Percentiles rank a stretch among this genome's conserved stretches.
phyloP scores from a whole-genome alignment of 371 early-diverging fungal genomes.

The Mucor ambiguus region DNA sequence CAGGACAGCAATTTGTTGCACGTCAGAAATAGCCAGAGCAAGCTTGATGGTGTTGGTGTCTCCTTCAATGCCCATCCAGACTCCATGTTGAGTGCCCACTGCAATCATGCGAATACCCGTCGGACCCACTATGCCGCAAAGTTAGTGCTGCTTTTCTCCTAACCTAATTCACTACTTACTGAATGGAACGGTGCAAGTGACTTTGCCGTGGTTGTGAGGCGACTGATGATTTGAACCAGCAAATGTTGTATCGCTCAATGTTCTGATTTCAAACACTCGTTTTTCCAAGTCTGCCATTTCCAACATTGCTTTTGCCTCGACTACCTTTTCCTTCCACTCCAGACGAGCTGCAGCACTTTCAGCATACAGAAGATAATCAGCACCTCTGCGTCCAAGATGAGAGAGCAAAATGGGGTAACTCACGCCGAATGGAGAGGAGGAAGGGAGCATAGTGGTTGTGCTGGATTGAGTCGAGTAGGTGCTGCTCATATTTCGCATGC shows the following conservation, averaged over 20 bases:
- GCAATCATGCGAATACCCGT: slow-evolving; percentile 66
- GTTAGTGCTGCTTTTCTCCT: no score
- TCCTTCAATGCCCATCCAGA: slow-evolving; percentile 60
- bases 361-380: slow-evolving; percentile 70
- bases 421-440: slow-evolving; percentile 21
- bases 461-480: neutral
- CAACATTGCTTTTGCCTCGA: slow-evolving; percentile 64
- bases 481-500: slow-evolving; percentile 23
- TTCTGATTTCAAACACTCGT: slow-evolving; percentile 65
- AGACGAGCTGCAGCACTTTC: slow-evolving; percentile 70
- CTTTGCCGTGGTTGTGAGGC: slow-evolving; percentile 44
- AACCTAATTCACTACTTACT: slow-evolving; percentile 33
- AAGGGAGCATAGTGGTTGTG: slow-evolving; percentile 35
- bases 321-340: slow-evolving; percentile 85
- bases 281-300: slow-evolving; percentile 45
- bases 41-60: slow-evolving; percentile 37
- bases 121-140: slow-evolving; percentile 31
- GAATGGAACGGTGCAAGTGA: slow-evolving; percentile 74
- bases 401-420: slow-evolving; percentile 30
- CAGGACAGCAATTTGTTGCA: slow-evolving; percentile 44
- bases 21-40: slow-evolving; percentile 36
- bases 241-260: slow-evolving; percentile 47
- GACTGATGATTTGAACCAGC: slow-evolving; percentile 15
- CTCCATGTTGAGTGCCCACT: slow-evolving; percentile 82
- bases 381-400: slow-evolving; percentile 81